Base-by-base conservation (phyloP, 768 basidiomycete species). In the Leccinum longicurvipes region DNA sequence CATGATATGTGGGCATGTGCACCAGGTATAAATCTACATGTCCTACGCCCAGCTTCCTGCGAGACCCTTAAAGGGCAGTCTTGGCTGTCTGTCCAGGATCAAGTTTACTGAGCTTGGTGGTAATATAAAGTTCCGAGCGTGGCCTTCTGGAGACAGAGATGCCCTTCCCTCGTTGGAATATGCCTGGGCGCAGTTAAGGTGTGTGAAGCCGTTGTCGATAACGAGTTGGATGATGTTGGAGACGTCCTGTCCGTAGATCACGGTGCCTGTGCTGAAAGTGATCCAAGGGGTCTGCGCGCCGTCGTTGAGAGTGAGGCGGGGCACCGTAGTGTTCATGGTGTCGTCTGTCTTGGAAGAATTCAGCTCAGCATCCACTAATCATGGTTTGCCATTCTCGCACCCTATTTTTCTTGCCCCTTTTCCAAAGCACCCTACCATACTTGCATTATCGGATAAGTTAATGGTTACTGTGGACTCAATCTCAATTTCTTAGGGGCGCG, bases 111-210 rank as follows among this genome's bases (percentile, higher is more conserved):
- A 25, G 50, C 24, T 31, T 28, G 6, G 31, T 58, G n/a, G 28
- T 47, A 29, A 47, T 58, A 41, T 47, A 41, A 44, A 47, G 27
- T 21, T 59, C 39, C 23, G 25, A 34, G 9, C 50, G 32, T 25
- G 24, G 46, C 17, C 41, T 44, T 32, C 31, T n/a, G 7, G 56
- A 47, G 29, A 31, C 21, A 5, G 19, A 25, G 29, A 53, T 53
- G 6, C 46, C 27, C 53, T 50, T 50, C 47, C 50, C 11, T 59
- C 57, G 46, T 53, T 59, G 50, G 21, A 41, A 24, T 47, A 58
- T 28, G 12, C 47, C 49, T 59, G 36, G 12, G 57, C 46, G 10
- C 46, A 48, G 31, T 54, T 46, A 36, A 47, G 45, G 45, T 46
- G 47, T 25, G 27, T 29, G 27, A 36, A 50, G 21, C 32, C n/a